Base-by-base conservation (phyloP, 768 basidiomycete species). In the Pholiota microspora region DNA sequence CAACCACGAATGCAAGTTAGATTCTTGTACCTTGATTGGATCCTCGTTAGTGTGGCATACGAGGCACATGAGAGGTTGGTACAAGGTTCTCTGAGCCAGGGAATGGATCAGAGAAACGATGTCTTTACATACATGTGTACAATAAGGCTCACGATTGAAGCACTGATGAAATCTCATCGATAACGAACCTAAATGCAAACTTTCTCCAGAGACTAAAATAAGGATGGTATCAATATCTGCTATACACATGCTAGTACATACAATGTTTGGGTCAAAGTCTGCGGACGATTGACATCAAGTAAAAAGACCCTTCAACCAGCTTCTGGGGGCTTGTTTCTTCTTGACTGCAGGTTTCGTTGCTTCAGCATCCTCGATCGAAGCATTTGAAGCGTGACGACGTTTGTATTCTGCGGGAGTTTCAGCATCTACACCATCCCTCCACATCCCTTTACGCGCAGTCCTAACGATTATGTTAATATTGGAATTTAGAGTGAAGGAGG, bases 331-430 rank as follows among this genome's bases (percentile, higher is more conserved):
- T 23, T 36, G 24, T 21, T 25, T 47, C 5, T 16, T 35, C 3
- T 27, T 25, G 7, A 45, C 18, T n/a, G 38, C 13, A 13, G 48
- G 40, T 31, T 53, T 57, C 12, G 50, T 51, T 6, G 53, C 53
- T 55, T 58, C 55, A 28, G 55, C 53, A 18, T 46, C 56, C n/a
- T 54, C 54, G 4, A 51, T 42, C 10, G 59, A 53, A 9, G 34
- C 35, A 23, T 57, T 56, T 18, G 49, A 35, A 12, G 64, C 78
- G 61, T 84, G 69, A 31, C 90, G 77, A 29, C 82, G 83, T 72
- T 97, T 95, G 69, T 89, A 95, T 46, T 88, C 85, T 0, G 84
- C 80, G 0, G 94, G 94, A 7, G 81, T 83, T 60, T 95, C 94
- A 12, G 73, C 72, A 4, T 58, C 61, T 0, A 61, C 62, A 1